These are phyloP conservation scores for Phytophthora pinifolia DNA, from an alignment of 352 stramenopile species.

Conservation along the genomic window DNA sequence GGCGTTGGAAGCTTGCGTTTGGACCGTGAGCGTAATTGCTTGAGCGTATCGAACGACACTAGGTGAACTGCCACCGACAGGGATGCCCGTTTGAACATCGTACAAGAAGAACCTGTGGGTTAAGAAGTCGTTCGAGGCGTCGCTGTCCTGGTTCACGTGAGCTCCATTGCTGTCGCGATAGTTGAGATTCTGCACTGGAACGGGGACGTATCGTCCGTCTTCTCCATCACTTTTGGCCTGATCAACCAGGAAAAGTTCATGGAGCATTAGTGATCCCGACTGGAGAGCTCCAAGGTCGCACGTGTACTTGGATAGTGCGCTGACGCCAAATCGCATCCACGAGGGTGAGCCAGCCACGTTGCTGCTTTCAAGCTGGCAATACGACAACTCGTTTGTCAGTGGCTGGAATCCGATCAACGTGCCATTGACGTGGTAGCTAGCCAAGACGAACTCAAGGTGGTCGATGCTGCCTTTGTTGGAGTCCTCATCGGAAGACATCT, in stretches of 20 bases:
- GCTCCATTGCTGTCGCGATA: conserved; percentile 65
- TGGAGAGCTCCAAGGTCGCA: conserved; percentile 70
- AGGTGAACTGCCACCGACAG: conserved; percentile 41
- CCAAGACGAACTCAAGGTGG: conserved; percentile 84
- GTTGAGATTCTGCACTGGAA: conserved; percentile 90
- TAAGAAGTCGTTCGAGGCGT: conserved; percentile 83
- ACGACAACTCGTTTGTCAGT: conserved; percentile 80
- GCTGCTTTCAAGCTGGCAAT: conserved; percentile 47
- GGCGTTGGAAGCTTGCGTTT: conserved; percentile 44
- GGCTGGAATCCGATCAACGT: conserved; percentile 75
- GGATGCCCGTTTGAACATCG: conserved; percentile 76
- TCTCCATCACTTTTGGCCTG: conserved; percentile 46
- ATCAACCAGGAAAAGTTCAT: conserved; percentile 93
- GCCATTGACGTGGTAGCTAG: conserved; percentile 88
- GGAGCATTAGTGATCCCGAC: conserved; percentile 56
- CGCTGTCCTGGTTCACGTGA: conserved; percentile 82
- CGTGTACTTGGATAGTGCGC: conserved; percentile 47
- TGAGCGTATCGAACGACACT: conserved; percentile 74
- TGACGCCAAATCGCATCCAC: conserved; percentile 87
- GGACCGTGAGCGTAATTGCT: conserved; percentile 64
- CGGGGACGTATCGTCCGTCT: conserved; percentile 66
- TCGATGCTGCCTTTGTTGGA: conserved; percentile 48
- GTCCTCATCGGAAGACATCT: conserved; percentile 84
- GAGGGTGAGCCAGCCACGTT: conserved; percentile 27
- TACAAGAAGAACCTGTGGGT: conserved; percentile 93